Evolutionary conservation across 306 rosid genomes (phyloP), one percentile per base, ranked within the genome.

Genomic region (Vachellia pachyceras): DNA sequence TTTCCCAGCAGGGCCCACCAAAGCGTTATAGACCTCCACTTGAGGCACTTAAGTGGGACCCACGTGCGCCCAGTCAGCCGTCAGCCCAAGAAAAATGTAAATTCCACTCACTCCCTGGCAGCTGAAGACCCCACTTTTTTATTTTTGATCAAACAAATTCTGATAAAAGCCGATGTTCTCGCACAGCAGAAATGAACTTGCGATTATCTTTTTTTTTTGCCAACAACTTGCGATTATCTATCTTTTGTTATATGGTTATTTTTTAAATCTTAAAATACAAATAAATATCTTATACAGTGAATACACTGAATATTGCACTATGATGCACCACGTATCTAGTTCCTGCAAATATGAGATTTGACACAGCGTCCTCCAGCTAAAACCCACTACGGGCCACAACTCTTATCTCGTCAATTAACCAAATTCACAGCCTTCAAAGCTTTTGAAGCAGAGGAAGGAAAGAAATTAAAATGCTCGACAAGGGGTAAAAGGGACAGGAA

Each of bases 271-370:
- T 50, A 37, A 60, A 70, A 10, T 37, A 68, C 5, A 39, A 60
- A 77, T 71, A 61, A 77, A 77, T 77, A 61, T 66, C n/a, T 20
- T 15, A 29, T 25, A 57, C 46, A 39, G 65, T 66, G 77, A 68
- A 77, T 45, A 18, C n/a, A 66, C 6, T 39, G n/a, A 46, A 57
- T 46, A 25, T 57, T 45, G 47, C 25, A 33, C 33, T 72, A 20
- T 23, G 77, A 83, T 37, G 80, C 40, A 73, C 17, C 60, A 74
- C 68, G 83, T 77, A 83, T 83, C 83, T 55, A 66, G 75, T 79
- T 79, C 76, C 22, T 17, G 49, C 35, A 81, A 79, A 55, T 7
- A 73, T 35, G 66, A 68, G 61, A 83, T 73, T 73, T 60, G 80
- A 74, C 77, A 44, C 68, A 47, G 60, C 41, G 60, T 37, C 33